A percentile compares a stretch with the other conserved stretches of the same genome.
Conservation (phyloP, 495 filamentous ascomycete species). For the Glarea lozoyensis region DNA sequence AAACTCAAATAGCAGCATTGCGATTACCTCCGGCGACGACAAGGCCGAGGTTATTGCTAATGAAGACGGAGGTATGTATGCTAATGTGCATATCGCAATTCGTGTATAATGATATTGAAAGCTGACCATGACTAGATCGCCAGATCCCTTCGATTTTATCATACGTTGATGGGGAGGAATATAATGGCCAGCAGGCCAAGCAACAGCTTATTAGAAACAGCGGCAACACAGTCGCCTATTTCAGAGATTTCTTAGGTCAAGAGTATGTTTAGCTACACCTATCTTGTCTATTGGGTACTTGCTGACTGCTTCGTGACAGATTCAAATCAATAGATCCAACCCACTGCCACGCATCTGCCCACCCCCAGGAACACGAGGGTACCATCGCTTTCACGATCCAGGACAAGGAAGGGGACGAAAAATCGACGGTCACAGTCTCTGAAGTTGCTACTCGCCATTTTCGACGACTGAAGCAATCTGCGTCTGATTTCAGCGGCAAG, state of each 20-base stretch:
- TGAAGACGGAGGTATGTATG: constrained; percentile 81
- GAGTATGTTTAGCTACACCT: constrained; percentile 49
- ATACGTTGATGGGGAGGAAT: constrained; percentile 91
- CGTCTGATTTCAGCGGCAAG: constrained; percentile 85
- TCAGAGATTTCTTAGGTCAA: constrained; percentile 91
- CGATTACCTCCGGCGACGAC: constrained; percentile 75
- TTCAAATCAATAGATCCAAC: constrained; percentile 95
- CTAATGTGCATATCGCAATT: neutral
- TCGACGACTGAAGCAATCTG: constrained; percentile 69
- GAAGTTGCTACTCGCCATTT: constrained; percentile 86
- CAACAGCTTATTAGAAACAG: constrained; percentile 83
- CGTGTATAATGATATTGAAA: neutral
- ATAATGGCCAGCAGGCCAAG: constrained; percentile 93
- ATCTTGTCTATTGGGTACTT: neutral
- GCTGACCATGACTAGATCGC: constrained; percentile 51
- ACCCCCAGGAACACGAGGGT: constrained; percentile 67
- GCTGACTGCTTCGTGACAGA: constrained; percentile 27
- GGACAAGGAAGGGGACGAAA: constrained; percentile 60
- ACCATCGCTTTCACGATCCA: constrained; percentile 75
- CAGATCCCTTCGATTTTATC: constrained; percentile 93
- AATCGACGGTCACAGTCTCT: constrained; percentile 66
- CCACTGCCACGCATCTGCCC: constrained; percentile 85
- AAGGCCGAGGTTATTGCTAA: constrained; percentile 98
- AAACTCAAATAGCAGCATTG: constrained; percentile 96
- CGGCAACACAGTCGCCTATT: constrained; percentile 88